Percentiles rank a stretch among this genome's conserved stretches.
These are phyloP conservation scores for Aspergillus sp. DNA, from an alignment of 2,329 filamentous ascomycete species.

Conservation along the genomic window DNA sequence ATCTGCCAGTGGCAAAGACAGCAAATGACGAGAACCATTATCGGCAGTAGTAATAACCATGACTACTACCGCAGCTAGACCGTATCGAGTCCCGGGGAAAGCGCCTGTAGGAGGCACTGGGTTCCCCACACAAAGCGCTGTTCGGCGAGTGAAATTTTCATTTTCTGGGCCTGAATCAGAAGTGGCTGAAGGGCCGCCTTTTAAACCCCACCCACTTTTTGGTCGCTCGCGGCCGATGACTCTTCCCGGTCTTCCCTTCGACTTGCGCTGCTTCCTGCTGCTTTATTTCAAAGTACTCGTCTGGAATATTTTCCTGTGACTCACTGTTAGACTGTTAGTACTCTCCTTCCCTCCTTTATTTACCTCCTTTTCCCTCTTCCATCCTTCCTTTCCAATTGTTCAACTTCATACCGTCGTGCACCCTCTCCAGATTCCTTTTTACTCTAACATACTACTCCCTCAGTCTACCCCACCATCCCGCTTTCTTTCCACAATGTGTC, in stretches of 20 bases:
- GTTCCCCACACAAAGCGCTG: slow-evolving; percentile 23
- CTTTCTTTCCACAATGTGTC: slow-evolving; percentile 36
- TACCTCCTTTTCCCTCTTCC: neutral
- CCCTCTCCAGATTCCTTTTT: slow-evolving; percentile 1
- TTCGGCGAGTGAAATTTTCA: slow-evolving; percentile 25
- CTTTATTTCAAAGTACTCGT: slow-evolving; percentile 1
- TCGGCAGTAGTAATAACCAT: slow-evolving; percentile 13
- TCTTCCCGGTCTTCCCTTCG: slow-evolving; percentile 23
- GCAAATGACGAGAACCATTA: neutral
- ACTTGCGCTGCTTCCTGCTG: neutral
- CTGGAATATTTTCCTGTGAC: slow-evolving; percentile 11
- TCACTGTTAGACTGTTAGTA: slow-evolving; percentile 8
- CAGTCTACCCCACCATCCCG: slow-evolving; percentile 20
- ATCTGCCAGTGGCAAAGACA: slow-evolving; percentile 1
- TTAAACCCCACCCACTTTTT: slow-evolving; percentile 23
- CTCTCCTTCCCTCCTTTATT: neutral
- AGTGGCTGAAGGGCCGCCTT: slow-evolving; percentile 24
- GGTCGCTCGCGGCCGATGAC: slow-evolving; percentile 28
- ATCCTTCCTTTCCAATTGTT: neutral
- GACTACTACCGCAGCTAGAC: slow-evolving; percentile 9
- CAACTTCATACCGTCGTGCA: slow-evolving; percentile 10
- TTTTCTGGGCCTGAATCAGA: slow-evolving; percentile 11
- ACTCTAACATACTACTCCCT: slow-evolving; percentile 11
- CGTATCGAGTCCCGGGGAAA: slow-evolving; percentile 14
- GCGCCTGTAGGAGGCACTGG: slow-evolving; percentile 15